Evolutionary conservation across 2,329 filamentous ascomycete genomes (phyloP).

Genomic region (Hypoxylon sp.): DNA sequence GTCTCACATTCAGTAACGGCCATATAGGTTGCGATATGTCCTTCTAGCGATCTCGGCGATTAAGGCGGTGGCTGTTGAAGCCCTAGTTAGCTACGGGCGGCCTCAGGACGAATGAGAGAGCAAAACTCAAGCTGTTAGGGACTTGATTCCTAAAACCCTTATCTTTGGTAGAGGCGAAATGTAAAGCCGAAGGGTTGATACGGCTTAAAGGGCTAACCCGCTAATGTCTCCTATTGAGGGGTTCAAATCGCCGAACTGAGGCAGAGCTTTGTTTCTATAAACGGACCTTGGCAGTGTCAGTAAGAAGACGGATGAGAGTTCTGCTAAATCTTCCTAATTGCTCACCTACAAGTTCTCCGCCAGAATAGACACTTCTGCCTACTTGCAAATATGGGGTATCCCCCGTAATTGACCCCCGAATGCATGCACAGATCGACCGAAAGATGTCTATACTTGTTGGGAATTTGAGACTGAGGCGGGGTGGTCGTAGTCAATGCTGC

Average conservation of each 20-base stretch:
- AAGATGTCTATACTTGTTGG: constrained; percentile 19
- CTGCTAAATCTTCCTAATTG: constrained; percentile 19
- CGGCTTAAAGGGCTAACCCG: constrained; percentile 19
- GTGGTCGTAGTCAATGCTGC: constrained; percentile 36
- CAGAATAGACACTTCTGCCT: constrained; percentile 17
- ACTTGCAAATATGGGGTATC: constrained; percentile 25
- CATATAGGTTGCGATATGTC: constrained; percentile 23
- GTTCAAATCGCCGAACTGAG: constrained; percentile 26
- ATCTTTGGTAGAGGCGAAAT: constrained; percentile 25
- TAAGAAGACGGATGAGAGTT: constrained; percentile 13
- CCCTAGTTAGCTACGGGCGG: constrained; percentile 17
- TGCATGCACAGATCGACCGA: constrained; percentile 35
- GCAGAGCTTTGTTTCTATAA: constrained; percentile 9
- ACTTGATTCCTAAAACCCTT: constrained; percentile 6
- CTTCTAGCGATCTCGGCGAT: constrained; percentile 14
- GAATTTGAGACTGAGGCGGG: constrained; percentile 32
- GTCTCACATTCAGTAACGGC: constrained; percentile 14
- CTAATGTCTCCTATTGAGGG: constrained; percentile 18
- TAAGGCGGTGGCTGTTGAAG: constrained; percentile 22
- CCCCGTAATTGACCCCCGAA: constrained; percentile 29
- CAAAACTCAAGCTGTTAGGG: constrained; percentile 2
- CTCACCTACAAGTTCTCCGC: constrained; percentile 21
- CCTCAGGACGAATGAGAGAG: constrained; percentile 28
- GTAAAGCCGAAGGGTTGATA: constrained; percentile 19
- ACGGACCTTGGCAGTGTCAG: constrained; percentile 27